These are phyloP conservation scores for Prinsepia uniflora DNA, from an alignment of 306 rosid genomes.

Conservation along the genomic window DNA sequence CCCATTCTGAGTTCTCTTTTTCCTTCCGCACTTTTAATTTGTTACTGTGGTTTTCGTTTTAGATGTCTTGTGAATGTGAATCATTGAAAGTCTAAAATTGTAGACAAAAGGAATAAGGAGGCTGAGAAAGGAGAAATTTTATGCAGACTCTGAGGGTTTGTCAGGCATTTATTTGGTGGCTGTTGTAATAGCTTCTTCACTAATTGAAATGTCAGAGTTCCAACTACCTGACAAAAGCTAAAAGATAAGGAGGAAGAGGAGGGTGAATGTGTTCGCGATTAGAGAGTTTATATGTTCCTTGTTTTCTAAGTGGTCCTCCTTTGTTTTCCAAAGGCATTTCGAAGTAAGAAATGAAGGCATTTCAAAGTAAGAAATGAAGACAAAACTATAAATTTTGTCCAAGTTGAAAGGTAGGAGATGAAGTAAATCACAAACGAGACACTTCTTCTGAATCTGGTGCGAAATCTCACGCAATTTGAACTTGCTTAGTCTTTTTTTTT, in stretches of 20 bases:
- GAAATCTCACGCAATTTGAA: too few relatives aligned
- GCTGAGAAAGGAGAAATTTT: neutral
- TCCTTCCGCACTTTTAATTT: neutral
- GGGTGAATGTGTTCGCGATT: neutral
- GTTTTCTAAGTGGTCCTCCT: constrained; percentile 7
- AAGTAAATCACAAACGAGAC: too few relatives aligned
- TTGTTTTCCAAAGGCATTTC: neutral
- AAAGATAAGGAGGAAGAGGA: too few relatives aligned
- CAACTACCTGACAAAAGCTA: neutral
- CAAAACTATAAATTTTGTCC: too few relatives aligned
- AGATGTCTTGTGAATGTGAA: neutral
- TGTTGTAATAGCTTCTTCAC: constrained; percentile 15
- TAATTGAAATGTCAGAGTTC: constrained; percentile 15
- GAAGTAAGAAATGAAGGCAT: too few relatives aligned
- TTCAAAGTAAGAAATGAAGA: too few relatives aligned
- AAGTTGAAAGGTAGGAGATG: too few relatives aligned
- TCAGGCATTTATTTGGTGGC: constrained; percentile 24
- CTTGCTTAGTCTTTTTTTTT: too few relatives aligned
- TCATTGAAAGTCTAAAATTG: neutral
- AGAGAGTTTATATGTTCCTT: neutral
- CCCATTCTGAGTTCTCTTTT: neutral
- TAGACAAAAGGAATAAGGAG: neutral
- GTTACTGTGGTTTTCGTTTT: neutral
- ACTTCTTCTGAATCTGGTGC: too few relatives aligned
- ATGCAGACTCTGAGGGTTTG: neutral